These are phyloP conservation scores for Colletotrichum tabaci DNA, from an alignment of 2,329 filamentous ascomycete genomes.

Conservation along the genomic window DNA sequence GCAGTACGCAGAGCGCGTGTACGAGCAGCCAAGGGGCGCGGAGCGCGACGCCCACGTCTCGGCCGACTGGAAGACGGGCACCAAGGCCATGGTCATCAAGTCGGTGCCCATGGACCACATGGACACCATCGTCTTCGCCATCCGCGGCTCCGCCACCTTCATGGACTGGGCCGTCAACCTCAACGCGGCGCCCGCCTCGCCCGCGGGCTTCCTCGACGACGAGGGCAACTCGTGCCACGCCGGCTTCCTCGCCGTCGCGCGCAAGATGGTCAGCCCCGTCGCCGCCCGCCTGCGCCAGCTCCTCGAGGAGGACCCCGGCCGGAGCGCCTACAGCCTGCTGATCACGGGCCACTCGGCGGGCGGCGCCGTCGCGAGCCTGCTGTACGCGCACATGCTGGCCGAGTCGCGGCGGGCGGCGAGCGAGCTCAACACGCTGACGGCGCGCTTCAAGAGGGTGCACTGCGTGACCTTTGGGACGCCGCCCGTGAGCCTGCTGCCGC, in stretches of 20 bases:
- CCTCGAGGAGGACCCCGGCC: constrained; percentile 78
- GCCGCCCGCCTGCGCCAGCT: constrained; percentile 78
- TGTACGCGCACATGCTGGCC: constrained; percentile 85
- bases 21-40: constrained; percentile 73
- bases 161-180: constrained; percentile 92
- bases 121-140: constrained; percentile 86
- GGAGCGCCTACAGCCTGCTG: constrained; percentile 78
- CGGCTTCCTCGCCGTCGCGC: constrained; percentile 83
- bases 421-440: constrained; percentile 78
- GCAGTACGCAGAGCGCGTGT: constrained; percentile 82
- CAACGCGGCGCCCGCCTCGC: constrained; percentile 76
- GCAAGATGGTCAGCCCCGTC: constrained; percentile 81
- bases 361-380: constrained; percentile 83
- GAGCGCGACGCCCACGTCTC: constrained; percentile 80
- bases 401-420: constrained; percentile 68
- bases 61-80: constrained; percentile 80
- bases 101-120: constrained; percentile 83
- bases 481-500: constrained; percentile 79
- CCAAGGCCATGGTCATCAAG: constrained; percentile 89
- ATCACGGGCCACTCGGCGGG: constrained; percentile 92
- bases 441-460: constrained; percentile 83
- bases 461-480: constrained; percentile 91
- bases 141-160: constrained; percentile 84
- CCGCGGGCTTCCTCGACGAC: constrained; percentile 82
- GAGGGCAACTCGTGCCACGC: constrained; percentile 83